phyloP scores from a whole-genome alignment of 2,329 filamentous ascomycete genomes.

The Botryotinia calthae region DNA sequence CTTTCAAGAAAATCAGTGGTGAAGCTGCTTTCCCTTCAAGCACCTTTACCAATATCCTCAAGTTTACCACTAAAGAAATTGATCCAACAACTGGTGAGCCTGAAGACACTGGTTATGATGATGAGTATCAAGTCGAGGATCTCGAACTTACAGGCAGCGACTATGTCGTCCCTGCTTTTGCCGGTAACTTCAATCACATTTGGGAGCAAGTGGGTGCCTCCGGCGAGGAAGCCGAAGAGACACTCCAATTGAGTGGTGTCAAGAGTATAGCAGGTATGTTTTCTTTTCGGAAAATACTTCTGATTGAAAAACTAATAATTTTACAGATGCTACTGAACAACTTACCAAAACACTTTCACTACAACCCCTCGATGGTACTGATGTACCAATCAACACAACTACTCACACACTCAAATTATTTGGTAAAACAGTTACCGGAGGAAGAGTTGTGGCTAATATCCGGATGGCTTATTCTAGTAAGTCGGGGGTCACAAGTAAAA shows the following conservation, averaged over 20 bases:
- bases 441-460: constrained; percentile 81
- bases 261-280: constrained; percentile 84
- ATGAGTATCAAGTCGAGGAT: constrained; percentile 96
- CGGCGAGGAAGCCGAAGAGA: constrained; percentile 88
- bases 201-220: constrained; percentile 92
- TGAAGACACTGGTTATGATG: constrained; percentile 89
- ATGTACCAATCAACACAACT: constrained; percentile 81
- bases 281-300: background rate
- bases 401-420: constrained; percentile 95
- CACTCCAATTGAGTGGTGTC: constrained; percentile 78
- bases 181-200: constrained; percentile 90
- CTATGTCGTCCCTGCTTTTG: constrained; percentile 90
- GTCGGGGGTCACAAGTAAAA: constrained; percentile 93
- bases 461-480: constrained; percentile 94
- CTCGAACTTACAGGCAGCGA: constrained; percentile 88
- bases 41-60: constrained; percentile 87
- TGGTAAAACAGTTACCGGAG: constrained; percentile 90
- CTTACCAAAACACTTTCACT: constrained; percentile 82
- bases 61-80: constrained; percentile 97
- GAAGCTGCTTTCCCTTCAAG: constrained; percentile 74
- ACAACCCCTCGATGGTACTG: constrained; percentile 90
- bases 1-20: constrained; percentile 80
- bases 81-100: constrained; percentile 91
- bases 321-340: constrained; percentile 83
- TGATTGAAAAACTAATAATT: constrained; percentile 31